Base-by-base conservation (phyloP, 2,329 filamentous ascomycete species). In the Ceratocystis cubensis region DNA sequence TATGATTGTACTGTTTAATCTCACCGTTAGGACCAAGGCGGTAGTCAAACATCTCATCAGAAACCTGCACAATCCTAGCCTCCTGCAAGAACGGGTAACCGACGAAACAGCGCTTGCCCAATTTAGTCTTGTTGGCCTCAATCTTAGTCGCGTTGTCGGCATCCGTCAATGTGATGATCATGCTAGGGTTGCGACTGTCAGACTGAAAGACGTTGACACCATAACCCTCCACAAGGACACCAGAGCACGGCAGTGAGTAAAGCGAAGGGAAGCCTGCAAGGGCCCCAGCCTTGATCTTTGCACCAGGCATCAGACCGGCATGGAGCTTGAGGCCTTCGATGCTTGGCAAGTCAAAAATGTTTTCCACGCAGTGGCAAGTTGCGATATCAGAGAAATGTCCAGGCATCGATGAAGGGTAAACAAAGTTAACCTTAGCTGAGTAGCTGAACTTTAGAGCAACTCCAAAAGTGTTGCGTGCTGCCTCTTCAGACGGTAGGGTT, bases 71-170 rank as follows among this genome's bases (percentile, higher is more conserved):
- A 37, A 99, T 86, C 77, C 93, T 93, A 65, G 90, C 94, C 77
- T 99, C 95, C 71, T 96, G 89, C 70, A 99, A 78, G 78, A 96
- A 99, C 1, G 94, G 94, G 73, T 96, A 99, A 46, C 93, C 92
- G 69, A 97, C 89, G 73, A 91, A 91, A 68, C 96, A 92, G 68
- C 87, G 86, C 75, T 93, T 84, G 57, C 92, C 93, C 57, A 99
- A 81, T 73, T 91, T 93, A 63, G 79, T 77, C 74, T 91, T 90
- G 66, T 92, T 92, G 65, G 83, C 78, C 70, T 89, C 85, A 25
- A 86, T 80, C 70, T 84, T 88, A 61, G 88, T 86, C 45, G 88
- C 85, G 67, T 78, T 77, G 69, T 92, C 90, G 0, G 89, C 84
- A 46, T 90, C 87, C 41, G 86, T 81, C 63, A 99, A 79, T 1